Percentiles rank a stretch among this genome's conserved stretches.
phyloP scores from a whole-genome alignment of 2,329 filamentous ascomycete genomes.

The Cordyceps cateniannulata region DNA sequence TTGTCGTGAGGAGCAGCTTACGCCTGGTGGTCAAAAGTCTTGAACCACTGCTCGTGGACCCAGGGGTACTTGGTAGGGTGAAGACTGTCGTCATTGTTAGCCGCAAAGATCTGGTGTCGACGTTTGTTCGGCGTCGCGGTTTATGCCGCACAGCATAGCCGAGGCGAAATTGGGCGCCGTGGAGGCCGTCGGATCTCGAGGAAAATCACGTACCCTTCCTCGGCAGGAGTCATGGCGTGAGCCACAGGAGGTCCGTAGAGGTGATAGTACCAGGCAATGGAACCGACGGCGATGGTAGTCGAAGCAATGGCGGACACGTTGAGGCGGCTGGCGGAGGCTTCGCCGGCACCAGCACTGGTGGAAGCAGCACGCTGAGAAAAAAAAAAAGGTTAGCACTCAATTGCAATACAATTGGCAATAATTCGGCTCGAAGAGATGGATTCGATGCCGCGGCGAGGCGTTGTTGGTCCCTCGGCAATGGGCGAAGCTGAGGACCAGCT shows the following conservation, averaged over 20 bases:
- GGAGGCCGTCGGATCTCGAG: background rate
- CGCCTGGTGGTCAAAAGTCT: conserved; percentile 96
- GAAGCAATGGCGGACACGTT: conserved; percentile 83
- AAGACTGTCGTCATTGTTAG: conserved; percentile 54
- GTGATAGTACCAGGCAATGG: conserved; percentile 95
- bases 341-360: conserved; percentile 66
- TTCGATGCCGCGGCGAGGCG: conserved; percentile 25
- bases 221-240: conserved; percentile 83
- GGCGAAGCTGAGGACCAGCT: conserved; percentile 20
- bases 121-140: background rate
- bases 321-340: conserved; percentile 67
- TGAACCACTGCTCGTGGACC: conserved; percentile 86
- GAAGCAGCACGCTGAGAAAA: conserved; percentile 56
- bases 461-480: conserved; percentile 30
- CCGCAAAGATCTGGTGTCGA: background rate
- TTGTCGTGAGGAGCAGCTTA: conserved; percentile 43
- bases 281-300: conserved; percentile 79
- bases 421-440: conserved; percentile 15
- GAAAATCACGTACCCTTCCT: conserved; percentile 81
- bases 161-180: background rate
- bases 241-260: conserved; percentile 83
- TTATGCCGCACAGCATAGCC: conserved; percentile 14
- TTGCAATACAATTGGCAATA: conserved; percentile 14
- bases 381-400: conserved; percentile 31
- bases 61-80: conserved; percentile 90